Conservation (phyloP, 495 filamentous ascomycete species). For the Collariella sp. region DNA sequence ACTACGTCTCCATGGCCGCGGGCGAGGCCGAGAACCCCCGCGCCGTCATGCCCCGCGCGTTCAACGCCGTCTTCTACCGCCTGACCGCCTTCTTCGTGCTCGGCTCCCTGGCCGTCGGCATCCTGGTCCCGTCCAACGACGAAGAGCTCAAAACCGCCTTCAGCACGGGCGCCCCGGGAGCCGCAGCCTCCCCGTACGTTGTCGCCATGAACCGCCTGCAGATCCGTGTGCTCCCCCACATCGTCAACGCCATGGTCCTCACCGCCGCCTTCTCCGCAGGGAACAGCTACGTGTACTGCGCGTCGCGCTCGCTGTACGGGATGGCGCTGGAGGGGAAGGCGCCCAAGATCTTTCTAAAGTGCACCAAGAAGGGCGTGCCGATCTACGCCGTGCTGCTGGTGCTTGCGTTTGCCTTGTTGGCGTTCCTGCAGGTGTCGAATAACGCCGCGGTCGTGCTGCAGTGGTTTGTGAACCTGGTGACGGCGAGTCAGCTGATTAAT, state of each 20-base stretch:
- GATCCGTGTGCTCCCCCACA: slow-evolving; percentile 60
- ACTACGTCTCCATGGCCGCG: slow-evolving; percentile 70
- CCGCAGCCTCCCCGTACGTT: slow-evolving; percentile 75
- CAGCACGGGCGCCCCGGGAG: slow-evolving; percentile 44
- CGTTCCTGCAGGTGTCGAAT: slow-evolving; percentile 65
- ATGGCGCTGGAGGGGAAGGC: slow-evolving; percentile 61
- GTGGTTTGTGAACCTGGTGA: slow-evolving; percentile 67
- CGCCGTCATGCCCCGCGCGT: slow-evolving; percentile 56
- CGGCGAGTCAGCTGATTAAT: slow-evolving; percentile 72
- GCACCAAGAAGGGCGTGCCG: slow-evolving; percentile 52
- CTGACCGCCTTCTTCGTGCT: slow-evolving; percentile 69
- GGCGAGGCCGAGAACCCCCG: slow-evolving; percentile 69
- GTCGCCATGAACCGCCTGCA: slow-evolving; percentile 71
- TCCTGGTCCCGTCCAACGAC: slow-evolving; percentile 54
- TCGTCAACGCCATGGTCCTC: slow-evolving; percentile 71
- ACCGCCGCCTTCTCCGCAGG: slow-evolving; percentile 74
- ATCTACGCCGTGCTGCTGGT: slow-evolving; percentile 59
- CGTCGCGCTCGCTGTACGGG: slow-evolving; percentile 66
- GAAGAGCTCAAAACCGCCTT: slow-evolving; percentile 47
- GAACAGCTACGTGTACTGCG: slow-evolving; percentile 78
- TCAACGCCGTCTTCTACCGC: slow-evolving; percentile 69
- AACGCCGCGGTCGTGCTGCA: slow-evolving; percentile 57
- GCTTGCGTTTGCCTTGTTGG: slow-evolving; percentile 54
- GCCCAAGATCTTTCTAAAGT: slow-evolving; percentile 54
- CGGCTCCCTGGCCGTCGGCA: slow-evolving; percentile 59